phyloP scores from a whole-genome alignment of 495 filamentous ascomycete genomes.

The Wilcoxina mikolae region DNA sequence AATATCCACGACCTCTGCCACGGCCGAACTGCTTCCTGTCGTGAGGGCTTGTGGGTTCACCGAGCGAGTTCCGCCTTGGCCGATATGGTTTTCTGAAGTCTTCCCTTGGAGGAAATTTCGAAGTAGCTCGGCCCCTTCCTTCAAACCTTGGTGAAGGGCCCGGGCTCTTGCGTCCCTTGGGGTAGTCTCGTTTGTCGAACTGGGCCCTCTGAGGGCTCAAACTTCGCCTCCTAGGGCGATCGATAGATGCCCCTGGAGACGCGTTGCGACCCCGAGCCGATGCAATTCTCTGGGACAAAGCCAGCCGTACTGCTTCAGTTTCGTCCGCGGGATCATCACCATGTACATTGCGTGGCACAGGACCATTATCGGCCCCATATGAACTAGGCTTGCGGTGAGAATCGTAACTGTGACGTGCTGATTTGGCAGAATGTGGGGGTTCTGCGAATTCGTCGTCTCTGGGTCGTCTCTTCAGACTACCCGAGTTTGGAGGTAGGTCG shows the following conservation, averaged over 20 bases:
- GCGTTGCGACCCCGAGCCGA: constrained; percentile 19
- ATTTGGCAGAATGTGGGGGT: constrained; percentile 12
- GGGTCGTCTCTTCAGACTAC: constrained; percentile 23
- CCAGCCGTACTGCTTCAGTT: constrained; percentile 22
- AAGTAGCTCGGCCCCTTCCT: background rate
- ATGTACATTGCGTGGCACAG: background rate
- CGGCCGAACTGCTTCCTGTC: constrained; percentile 24
- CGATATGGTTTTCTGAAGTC: constrained; percentile 25
- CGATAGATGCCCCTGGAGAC: constrained; percentile 9
- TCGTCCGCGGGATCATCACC: constrained; percentile 15
- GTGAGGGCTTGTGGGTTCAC: constrained; percentile 11
- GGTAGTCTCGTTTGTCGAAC: background rate
- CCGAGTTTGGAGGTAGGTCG: constrained; percentile 8
- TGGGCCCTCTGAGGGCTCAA: background rate
- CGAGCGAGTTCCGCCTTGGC: constrained; percentile 18
- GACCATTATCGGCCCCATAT: constrained; percentile 1
- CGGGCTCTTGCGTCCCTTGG: background rate
- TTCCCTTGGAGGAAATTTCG: constrained; percentile 19
- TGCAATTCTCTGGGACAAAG: constrained; percentile 24
- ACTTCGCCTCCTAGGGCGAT: background rate
- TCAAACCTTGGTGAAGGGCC: background rate
- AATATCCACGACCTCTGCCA: constrained; percentile 24
- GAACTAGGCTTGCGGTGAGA: background rate
- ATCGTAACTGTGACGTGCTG: constrained; percentile 10
- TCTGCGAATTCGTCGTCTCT: constrained; percentile 24